These are phyloP conservation scores for Penicillium paneum DNA, from an alignment of 2,329 filamentous ascomycete species.

Conservation along the genomic window DNA sequence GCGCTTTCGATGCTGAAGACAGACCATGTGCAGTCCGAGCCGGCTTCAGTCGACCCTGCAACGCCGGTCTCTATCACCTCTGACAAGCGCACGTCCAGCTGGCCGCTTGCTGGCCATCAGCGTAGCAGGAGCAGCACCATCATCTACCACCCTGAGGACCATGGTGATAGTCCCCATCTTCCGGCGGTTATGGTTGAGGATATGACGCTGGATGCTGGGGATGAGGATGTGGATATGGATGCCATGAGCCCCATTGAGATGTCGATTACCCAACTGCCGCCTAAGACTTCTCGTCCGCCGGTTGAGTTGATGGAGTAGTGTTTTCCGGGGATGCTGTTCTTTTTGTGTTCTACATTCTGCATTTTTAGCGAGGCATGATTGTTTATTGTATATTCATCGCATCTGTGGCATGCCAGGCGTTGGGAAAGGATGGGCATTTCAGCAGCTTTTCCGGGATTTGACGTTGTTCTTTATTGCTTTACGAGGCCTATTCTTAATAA, in stretches of 20 bases:
- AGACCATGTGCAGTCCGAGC: slow-evolving; percentile 17
- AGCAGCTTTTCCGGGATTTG: not conserved
- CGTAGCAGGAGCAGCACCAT: slow-evolving; percentile 56
- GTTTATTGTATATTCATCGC: slow-evolving; percentile 13
- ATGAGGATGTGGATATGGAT: slow-evolving; percentile 48
- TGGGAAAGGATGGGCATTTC: slow-evolving; percentile 11
- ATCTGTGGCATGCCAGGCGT: slow-evolving; percentile 16
- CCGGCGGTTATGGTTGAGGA: slow-evolving; percentile 65
- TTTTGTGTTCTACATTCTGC: slow-evolving; percentile 5
- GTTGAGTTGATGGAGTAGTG: slow-evolving; percentile 53
- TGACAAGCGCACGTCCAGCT: slow-evolving; percentile 33
- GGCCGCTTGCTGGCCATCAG: slow-evolving; percentile 31
- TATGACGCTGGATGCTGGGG: slow-evolving; percentile 46
- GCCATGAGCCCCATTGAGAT: slow-evolving; percentile 43
- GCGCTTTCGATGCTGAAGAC: slow-evolving; percentile 53
- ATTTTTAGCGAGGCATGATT: slow-evolving; percentile 19
- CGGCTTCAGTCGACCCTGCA: slow-evolving; percentile 23
- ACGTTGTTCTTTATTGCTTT: not conserved
- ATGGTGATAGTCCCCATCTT: slow-evolving; percentile 57
- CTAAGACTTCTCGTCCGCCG: slow-evolving; percentile 55
- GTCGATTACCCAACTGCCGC: slow-evolving; percentile 43
- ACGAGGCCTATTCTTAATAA: not conserved
- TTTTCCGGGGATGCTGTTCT: not conserved
- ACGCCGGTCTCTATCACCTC: slow-evolving; percentile 37
- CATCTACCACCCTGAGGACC: slow-evolving; percentile 61